A percentile compares a stretch with the other conserved stretches of the same genome.
phyloP scores from a whole-genome alignment of 2,329 filamentous ascomycete species.

The Colletotrichum sp. region DNA sequence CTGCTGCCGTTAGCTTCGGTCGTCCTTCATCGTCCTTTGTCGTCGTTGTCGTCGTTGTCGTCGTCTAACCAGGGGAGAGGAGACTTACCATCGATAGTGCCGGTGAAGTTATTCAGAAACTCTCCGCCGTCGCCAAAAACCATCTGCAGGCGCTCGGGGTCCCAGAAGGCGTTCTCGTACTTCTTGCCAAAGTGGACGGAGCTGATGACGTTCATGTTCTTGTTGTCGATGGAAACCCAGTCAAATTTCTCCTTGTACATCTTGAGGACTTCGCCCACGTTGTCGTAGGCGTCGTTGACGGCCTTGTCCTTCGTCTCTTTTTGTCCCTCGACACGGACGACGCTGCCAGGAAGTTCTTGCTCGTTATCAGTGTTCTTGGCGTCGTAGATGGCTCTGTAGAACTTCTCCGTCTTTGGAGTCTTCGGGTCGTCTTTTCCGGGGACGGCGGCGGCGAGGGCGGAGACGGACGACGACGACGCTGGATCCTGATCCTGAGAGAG shows the following conservation, averaged over 20 bases:
- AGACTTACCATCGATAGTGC: constrained; percentile 47
- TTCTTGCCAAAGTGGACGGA: constrained; percentile 56
- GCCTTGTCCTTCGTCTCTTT: constrained; percentile 42
- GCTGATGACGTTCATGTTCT: constrained; percentile 53
- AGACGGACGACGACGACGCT: neutral
- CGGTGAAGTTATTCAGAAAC: constrained; percentile 57
- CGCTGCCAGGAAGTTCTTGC: constrained; percentile 43
- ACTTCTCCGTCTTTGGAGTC: constrained; percentile 18
- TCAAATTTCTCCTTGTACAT: constrained; percentile 56
- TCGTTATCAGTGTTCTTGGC: constrained; percentile 43
- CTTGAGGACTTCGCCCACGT: constrained; percentile 51
- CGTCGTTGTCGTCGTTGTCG: neutral
- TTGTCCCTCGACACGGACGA: constrained; percentile 49
- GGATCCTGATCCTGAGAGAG: neutral
- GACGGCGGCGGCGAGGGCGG: constrained; percentile 20
- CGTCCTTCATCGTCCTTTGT: neutral
- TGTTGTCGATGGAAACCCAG: constrained; percentile 58
- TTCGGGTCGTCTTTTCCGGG: constrained; percentile 8
- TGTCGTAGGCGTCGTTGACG: constrained; percentile 56
- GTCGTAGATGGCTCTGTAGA: constrained; percentile 50
- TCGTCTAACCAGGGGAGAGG: neutral
- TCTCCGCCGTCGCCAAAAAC: constrained; percentile 61
- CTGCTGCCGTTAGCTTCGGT: neutral
- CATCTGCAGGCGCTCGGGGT: constrained; percentile 53
- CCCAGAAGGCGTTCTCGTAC: constrained; percentile 62